Evolutionary conservation across 2,329 filamentous ascomycete genomes (phyloP).

Genomic region (Daldinia eschscholtzii): DNA sequence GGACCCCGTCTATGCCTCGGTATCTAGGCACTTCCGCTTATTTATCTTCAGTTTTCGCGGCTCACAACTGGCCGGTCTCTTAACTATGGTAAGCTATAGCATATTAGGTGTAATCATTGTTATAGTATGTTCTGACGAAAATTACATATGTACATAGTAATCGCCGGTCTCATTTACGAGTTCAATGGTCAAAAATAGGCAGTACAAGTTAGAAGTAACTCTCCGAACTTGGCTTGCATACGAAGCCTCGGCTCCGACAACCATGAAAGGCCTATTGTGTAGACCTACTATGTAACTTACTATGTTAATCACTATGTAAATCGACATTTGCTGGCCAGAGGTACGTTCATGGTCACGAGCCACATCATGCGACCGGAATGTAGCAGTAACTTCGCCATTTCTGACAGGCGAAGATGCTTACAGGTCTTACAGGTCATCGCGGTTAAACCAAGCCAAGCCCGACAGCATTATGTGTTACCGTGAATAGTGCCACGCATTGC

Average conservation of each 20-base stretch:
- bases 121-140: conserved; percentile 15
- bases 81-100: conserved; percentile 19
- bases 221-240: not conserved
- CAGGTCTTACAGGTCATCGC: conserved; percentile 22
- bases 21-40: conserved; percentile 18
- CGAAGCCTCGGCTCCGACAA: conserved; percentile 20
- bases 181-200: conserved; percentile 5
- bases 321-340: not conserved
- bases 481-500: conserved; percentile 35
- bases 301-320: not conserved
- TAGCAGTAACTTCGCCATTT: not conserved
- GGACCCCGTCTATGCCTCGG: conserved; percentile 21
- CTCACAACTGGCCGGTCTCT: conserved; percentile 4
- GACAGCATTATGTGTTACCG: conserved; percentile 31
- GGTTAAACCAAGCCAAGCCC: conserved; percentile 18
- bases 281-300: too few relatives aligned
- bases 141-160: too few relatives aligned
- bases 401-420: not conserved
- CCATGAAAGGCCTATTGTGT: not conserved
- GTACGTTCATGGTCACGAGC: conserved; percentile 16
- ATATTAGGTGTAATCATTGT: conserved; percentile 26
- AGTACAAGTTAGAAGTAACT: not conserved
- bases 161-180: conserved; percentile 1
- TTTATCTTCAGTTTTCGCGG: conserved; percentile 14
- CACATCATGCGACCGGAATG: conserved; percentile 13